Evolutionary conservation across 345 rosid genomes (phyloP), one percentile per base, ranked within the genome.

Genomic region (Durio zibethinus): DNA sequence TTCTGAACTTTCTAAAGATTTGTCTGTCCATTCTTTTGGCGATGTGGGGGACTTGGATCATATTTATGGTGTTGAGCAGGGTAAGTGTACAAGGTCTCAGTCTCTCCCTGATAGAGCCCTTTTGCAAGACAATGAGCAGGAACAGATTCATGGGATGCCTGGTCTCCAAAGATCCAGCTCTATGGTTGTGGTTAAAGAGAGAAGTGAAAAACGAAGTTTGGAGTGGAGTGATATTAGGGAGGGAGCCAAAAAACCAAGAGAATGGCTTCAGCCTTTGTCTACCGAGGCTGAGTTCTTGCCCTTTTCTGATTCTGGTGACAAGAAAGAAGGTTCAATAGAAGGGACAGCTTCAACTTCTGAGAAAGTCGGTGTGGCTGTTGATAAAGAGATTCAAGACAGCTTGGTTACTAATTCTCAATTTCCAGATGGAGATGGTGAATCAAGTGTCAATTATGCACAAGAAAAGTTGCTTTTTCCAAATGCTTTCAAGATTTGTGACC

Each of bases 401-500:
- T 76, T 82, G 75, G 79, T 81, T 54, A 72, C 48, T 45, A 77
- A 77, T 76, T 75, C 78, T 75, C 82, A 68, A 62, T 82, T 80
- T 71, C 74, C 84, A 47, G 78, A 77, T 66, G 72, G 48, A 56
- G 79, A 52, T 45, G 84, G 77, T 72, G 87, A 82, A 63, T 25
- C 89, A 47, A 73, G 85, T 63, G 64, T 77, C 33, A 83, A 74
- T 75, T 85, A 81, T 85, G 79, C 91, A 36, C 88, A 87, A 85
- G 98, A 95, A 83, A 91, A 87, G 76, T 91, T 89, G 83, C 85
- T 91, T 78, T 85, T 89, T 80, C 94, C 94, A 9, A 83, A 89
- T 85, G 90, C 97, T n/a, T 93, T 91, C 83, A 96, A 92, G 89
- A 96, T 90, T 16, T 93, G 91, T 68, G 99, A 96, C 80, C 92